Conservation (phyloP, 1,139 yeast species). For the Candida neerlandica region DNA sequence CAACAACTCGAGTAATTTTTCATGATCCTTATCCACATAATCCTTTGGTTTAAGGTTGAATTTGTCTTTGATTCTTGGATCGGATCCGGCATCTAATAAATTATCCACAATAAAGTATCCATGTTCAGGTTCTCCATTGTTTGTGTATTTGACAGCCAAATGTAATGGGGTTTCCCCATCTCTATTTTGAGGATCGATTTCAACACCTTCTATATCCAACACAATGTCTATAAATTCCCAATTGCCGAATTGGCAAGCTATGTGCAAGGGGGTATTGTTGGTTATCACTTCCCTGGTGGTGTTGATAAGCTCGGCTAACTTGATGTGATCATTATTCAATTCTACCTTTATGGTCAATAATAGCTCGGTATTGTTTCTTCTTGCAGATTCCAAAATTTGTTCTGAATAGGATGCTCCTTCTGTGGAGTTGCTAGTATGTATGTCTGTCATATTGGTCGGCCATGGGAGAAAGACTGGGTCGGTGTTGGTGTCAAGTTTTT, state of each 20-base stretch:
- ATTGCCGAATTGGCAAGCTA: constrained; percentile 79
- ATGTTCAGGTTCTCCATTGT: constrained; percentile 75
- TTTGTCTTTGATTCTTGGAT: constrained; percentile 55
- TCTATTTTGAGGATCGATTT: constrained; percentile 77
- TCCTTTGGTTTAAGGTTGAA: constrained; percentile 71
- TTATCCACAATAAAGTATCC: constrained; percentile 80
- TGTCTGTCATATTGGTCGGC: constrained; percentile 5
- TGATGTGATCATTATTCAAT: constrained; percentile 44
- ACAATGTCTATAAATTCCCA: constrained; percentile 84
- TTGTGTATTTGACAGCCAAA: constrained; percentile 73
- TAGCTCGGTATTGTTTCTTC: constrained; percentile 85
- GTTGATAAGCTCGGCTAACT: constrained; percentile 67
- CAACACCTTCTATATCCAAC: constrained; percentile 88
- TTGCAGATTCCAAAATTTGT: constrained; percentile 82
- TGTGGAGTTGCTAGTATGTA: constrained; percentile 4
- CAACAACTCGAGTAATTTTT: constrained; percentile 58
- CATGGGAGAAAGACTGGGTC: too few species aligned
- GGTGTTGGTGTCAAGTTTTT: too few species aligned
- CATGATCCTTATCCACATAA: constrained; percentile 56
- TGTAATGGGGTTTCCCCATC: constrained; percentile 92
- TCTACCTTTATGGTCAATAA: constrained; percentile 57
- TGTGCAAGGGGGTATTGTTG: constrained; percentile 81
- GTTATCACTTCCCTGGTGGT: constrained; percentile 68
- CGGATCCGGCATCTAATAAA: constrained; percentile 90
- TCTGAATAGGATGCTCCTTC: constrained; percentile 78